Evolutionary conservation across 345 rosid genomes (phyloP).

Genomic region (Geranium brycei): DNA sequence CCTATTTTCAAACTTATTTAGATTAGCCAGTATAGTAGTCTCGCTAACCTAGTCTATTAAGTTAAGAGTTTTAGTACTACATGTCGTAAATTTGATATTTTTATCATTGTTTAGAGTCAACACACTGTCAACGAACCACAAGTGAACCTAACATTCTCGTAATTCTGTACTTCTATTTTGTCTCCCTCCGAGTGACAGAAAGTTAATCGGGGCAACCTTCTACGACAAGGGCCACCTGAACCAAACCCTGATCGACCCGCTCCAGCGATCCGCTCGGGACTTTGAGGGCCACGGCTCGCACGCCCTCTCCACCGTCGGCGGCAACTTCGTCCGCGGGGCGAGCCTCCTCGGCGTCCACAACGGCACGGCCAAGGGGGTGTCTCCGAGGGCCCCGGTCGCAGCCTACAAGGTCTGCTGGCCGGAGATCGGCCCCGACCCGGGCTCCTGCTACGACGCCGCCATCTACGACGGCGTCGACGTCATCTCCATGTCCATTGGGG

Average conservation of each 20-base stretch:
- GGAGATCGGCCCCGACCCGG: not conserved
- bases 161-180: not conserved
- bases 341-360: constrained; percentile 16
- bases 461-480: constrained; percentile 48
- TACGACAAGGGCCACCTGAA: constrained; percentile 9
- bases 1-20: too few relatives aligned
- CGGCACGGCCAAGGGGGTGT: constrained; percentile 44
- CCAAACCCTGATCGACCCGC: not conserved
- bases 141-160: too few relatives aligned
- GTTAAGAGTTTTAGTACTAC: too few relatives aligned
- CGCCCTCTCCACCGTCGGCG: constrained; percentile 37
- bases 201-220: constrained; percentile 16
- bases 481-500: constrained; percentile 39
- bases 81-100: too few relatives aligned
- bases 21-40: too few relatives aligned
- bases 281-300: constrained; percentile 42
- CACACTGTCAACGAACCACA: too few relatives aligned
- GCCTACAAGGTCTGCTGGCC: constrained; percentile 54
- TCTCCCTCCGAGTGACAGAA: not conserved
- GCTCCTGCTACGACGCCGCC: constrained; percentile 37
- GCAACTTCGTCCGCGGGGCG: constrained; percentile 28
- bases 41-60: too few relatives aligned
- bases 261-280: constrained; percentile 19
- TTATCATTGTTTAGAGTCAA: too few relatives aligned
- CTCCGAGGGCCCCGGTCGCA: constrained; percentile 47